phyloP scores from a whole-genome alignment of 352 stramenopile species.

The Globisporangium nunn region DNA sequence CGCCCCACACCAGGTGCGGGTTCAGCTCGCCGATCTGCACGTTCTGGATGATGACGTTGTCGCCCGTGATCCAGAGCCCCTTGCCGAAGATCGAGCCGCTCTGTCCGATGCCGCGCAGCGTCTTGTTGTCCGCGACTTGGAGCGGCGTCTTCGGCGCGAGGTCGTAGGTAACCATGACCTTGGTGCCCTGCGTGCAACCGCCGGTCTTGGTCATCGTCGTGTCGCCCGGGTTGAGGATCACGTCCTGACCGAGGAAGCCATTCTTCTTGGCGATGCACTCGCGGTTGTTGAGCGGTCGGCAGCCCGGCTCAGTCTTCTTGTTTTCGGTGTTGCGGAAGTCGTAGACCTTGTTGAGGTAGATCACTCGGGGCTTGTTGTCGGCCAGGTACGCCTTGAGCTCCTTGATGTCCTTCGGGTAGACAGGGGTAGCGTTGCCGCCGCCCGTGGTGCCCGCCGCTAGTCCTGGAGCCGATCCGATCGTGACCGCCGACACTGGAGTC shows the following conservation, averaged over 20 bases:
- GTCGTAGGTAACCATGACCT: constrained; percentile 27
- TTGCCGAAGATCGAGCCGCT: constrained; percentile 34
- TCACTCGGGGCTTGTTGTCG: constrained; percentile 31
- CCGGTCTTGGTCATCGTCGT: constrained; percentile 27
- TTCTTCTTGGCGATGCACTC: constrained; percentile 48
- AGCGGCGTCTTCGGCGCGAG: constrained; percentile 26
- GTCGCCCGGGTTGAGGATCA: constrained; percentile 10
- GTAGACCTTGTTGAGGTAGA: constrained; percentile 39
- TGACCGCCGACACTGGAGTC: constrained; percentile 3
- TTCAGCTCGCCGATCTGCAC: constrained; percentile 53
- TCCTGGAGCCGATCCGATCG: constrained; percentile 10
- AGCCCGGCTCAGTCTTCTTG: constrained; percentile 34
- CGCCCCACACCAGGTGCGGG: constrained; percentile 22
- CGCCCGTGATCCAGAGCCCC: constrained; percentile 23
- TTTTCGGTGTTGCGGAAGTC: constrained; percentile 42
- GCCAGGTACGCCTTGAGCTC: constrained; percentile 39
- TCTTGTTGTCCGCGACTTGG: constrained; percentile 30
- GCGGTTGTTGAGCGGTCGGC: constrained; percentile 30
- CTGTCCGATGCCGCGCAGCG: constrained; percentile 27
- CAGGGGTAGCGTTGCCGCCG: constrained; percentile 19
- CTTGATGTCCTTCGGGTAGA: constrained; percentile 29
- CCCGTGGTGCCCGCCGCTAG: constrained; percentile 29
- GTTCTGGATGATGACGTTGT: constrained; percentile 52
- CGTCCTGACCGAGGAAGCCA: constrained; percentile 40
- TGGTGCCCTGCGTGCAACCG: constrained; percentile 20